Conservation (phyloP, 495 filamentous ascomycete species). For the Penicillium atrosanguineum region DNA sequence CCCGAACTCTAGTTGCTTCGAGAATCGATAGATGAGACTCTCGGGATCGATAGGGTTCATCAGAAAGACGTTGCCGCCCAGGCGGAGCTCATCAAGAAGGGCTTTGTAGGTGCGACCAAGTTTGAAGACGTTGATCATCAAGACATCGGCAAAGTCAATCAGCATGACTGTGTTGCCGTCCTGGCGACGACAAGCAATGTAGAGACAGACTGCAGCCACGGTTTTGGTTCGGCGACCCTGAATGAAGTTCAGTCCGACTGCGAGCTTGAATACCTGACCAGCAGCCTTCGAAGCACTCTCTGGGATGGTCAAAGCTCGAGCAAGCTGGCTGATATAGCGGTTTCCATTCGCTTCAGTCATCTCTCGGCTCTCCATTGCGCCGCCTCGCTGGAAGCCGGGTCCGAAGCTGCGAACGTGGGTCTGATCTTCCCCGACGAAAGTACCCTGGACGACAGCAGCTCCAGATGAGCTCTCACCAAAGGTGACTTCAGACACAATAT, state of each 20-base stretch:
- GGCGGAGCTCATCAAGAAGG: slow-evolving; percentile 62
- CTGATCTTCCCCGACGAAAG: slow-evolving; percentile 79
- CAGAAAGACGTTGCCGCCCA: slow-evolving; percentile 47
- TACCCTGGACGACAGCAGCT: slow-evolving; percentile 88
- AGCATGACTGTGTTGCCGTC: slow-evolving; percentile 68
- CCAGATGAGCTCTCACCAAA: slow-evolving; percentile 83
- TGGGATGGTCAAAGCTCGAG: slow-evolving; percentile 53
- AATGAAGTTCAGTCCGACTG: slow-evolving; percentile 71
- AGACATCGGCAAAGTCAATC: slow-evolving; percentile 89
- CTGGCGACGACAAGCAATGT: slow-evolving; percentile 74
- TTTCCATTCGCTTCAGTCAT: slow-evolving; percentile 65
- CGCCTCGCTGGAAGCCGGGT: slow-evolving; percentile 52
- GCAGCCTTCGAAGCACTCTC: slow-evolving; percentile 60
- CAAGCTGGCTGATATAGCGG: slow-evolving; percentile 50
- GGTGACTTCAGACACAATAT: slow-evolving; percentile 86
- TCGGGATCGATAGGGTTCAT: slow-evolving; percentile 70
- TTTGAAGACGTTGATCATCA: slow-evolving; percentile 84
- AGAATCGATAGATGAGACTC: slow-evolving; percentile 85
- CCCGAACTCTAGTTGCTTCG: slow-evolving; percentile 85
- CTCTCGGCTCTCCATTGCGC: slow-evolving; percentile 63
- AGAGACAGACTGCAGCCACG: slow-evolving; percentile 83
- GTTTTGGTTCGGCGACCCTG: slow-evolving; percentile 82
- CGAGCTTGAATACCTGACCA: slow-evolving; percentile 73
- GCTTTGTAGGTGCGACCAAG: slow-evolving; percentile 82
- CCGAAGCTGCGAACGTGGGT: slow-evolving; percentile 62